Evolutionary conservation across 1,284 basidiomycete species (phyloP), one percentile per base, ranked within the genome.

Genomic region (Tilletia horrida): DNA sequence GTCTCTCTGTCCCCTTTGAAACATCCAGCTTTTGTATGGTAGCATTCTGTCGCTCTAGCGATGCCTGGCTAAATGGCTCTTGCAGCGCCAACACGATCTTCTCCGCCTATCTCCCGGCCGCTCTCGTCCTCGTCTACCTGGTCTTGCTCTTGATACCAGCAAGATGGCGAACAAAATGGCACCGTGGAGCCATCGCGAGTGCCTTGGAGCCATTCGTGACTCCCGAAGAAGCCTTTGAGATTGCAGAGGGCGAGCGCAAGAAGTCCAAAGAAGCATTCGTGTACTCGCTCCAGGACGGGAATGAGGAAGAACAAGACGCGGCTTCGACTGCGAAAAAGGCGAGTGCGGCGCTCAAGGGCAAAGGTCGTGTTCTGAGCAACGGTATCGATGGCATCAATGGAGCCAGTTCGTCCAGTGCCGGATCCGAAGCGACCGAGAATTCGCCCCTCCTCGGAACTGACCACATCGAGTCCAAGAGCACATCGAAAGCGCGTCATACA

Each of bases 101-200:
- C 40, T 21, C 42, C 6, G 61, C 61, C 61, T 43, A 40, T 9
- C 16, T 62, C 3, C 61, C 61, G 8, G 21, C 61, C 43, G 43
- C 43, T 13, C 61, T 62, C 61, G 61, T 62, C 40, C 13, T 44
- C 4, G 40, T 62, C 43, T 62, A 62, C 42, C n/a, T 62, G 16
- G 7, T 62, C n/a, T 21, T 23, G 11, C 13, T 42, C 42, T n/a
- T 62, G 4, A 42, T 45, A 4, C 61, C 61, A 23, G 29, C 21
- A 31, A 9, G 29, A 21, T 40, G 23, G 31, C 59, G 59, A 8
- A 8, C 21, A 13, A 31, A 27, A 16, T 44, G 11, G 40, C 18
- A 27, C 18, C 18, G 7, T 18, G 23, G 40, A 35, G 35, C 43
- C 18, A 7, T 45, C 61, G 40, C 9, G 9, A 29, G 16, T 7